Base-by-base conservation (phyloP, 257 asterid species). In the Dorcoceras hygrometricum region DNA sequence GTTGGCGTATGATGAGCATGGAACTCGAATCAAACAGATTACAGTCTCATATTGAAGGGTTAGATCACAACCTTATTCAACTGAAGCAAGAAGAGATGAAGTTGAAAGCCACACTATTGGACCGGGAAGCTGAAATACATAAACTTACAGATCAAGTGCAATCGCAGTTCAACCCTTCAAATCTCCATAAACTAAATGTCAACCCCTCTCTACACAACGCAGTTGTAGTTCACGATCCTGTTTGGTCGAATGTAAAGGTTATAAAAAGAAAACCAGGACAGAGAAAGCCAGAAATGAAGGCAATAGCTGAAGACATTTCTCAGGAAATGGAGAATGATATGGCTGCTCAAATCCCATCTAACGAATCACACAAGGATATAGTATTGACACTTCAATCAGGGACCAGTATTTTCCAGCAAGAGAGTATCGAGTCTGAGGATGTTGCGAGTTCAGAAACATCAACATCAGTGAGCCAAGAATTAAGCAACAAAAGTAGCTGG, bases 1-100 rank as follows among this genome's bases (percentile, higher is more conserved):
- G 86, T 2, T 85, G 98, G 96, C 96, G 89, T 55, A 63, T 89
- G 63, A 28, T 90, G 71, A 90, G 89, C 81, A 82, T 71, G 95
- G 97, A 93, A 53, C 67, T 87, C 5, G 97, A 90, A 74, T 86
- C 95, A 2, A 90, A 89, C 81, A 77, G 85, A 77, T 5, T 88
- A 62, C 85, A 84, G 36, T 73, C 94, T 0, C 86, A 77, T 31
- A 28, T 88, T 23, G 94, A 88, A 69, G 83, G 83, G 63, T 80
- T 83, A 8, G 85, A 87, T 29, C 82, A 72, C 16, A 86, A 86
- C 12, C 75, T 87, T 34, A 22, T 75, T 16, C 85, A 78, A 57
- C 85, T 93, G 63, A 80, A 80, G 72, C 84, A 83, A 46, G 90
- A 86, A 31, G 90, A 88, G 56, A 59, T 72, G 83, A 90, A 81